Evolutionary conservation across 345 rosid species (phyloP).

Genomic region (Melastoma malabathricum): DNA sequence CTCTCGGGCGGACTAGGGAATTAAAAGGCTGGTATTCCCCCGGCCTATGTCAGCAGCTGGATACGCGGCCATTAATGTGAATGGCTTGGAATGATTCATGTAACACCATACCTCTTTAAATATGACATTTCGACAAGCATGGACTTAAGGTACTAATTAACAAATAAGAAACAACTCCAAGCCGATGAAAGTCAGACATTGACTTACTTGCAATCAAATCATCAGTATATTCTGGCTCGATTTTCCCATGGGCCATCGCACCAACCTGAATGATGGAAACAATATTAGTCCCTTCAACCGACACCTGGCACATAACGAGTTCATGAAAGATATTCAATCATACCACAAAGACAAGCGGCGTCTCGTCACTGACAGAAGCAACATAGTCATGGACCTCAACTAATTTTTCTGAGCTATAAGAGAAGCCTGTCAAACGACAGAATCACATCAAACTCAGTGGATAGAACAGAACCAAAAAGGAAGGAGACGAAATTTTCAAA

Average conservation of each 20-base stretch:
- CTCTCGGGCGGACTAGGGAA: too few relatives aligned
- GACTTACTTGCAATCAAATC: constrained; percentile 47
- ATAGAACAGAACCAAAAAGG: neutral
- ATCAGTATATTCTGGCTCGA: constrained; percentile 40
- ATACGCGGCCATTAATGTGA: too few relatives aligned
- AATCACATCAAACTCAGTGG: neutral
- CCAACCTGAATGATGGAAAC: constrained; percentile 38
- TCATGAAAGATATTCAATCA: constrained; percentile 9
- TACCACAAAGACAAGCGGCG: constrained; percentile 81
- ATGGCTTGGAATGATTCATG: too few relatives aligned
- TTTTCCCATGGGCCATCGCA: constrained; percentile 87
- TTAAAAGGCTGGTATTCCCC: too few relatives aligned
- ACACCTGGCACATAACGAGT: constrained; percentile 1
- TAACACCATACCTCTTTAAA: too few relatives aligned
- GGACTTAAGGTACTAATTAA: too few relatives aligned
- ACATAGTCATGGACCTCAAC: constrained; percentile 51
- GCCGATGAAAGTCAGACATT: neutral
- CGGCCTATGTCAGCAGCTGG: too few relatives aligned
- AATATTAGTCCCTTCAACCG: constrained; percentile 1
- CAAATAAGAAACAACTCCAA: too few relatives aligned
- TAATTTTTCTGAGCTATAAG: constrained; percentile 63
- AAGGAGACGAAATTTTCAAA: neutral
- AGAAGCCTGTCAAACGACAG: constrained; percentile 47
- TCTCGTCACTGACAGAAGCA: constrained; percentile 33
- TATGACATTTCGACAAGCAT: too few relatives aligned